Conservation (phyloP, 1,284 basidiomycete species). For the Malassezia sp. region DNA sequence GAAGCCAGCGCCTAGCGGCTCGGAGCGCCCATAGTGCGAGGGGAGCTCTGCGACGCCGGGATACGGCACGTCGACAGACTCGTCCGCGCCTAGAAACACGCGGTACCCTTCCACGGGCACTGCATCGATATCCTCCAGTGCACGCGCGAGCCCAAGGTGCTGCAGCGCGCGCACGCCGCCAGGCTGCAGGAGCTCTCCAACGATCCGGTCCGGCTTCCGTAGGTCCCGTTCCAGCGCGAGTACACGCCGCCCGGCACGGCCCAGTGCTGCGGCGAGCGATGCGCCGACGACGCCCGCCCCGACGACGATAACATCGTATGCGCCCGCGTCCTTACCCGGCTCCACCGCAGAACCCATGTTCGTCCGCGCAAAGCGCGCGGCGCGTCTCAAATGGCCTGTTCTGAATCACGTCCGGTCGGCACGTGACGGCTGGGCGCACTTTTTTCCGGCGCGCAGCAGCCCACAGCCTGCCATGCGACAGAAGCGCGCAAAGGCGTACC, state of each 20-base stretch:
- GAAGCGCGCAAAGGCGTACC: conserved; percentile 39
- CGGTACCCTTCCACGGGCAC: conserved; percentile 77
- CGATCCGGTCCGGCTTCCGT: conserved; percentile 84
- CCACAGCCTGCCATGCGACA: conserved; percentile 28
- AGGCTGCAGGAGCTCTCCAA: conserved; percentile 91
- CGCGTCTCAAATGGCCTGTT: no score
- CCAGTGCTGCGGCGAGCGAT: conserved; percentile 37
- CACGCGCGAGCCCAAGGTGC: conserved; percentile 61
- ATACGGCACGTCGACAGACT: conserved; percentile 75
- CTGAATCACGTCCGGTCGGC: no score
- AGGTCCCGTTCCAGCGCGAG: conserved; percentile 56
- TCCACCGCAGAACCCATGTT: no score
- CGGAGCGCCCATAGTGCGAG: conserved; percentile 13
- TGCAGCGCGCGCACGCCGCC: conserved; percentile 71
- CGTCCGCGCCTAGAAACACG: conserved; percentile 55
- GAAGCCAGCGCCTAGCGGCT: conserved; percentile 32
- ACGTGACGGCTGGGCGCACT: no score
- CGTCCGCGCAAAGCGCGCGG: no score
- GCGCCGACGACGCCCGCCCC: conserved; percentile 44
- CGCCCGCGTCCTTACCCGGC: no score
- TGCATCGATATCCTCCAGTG: conserved; percentile 74
- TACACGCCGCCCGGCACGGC: conserved; percentile 50
- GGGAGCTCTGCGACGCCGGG: conserved; percentile 50
- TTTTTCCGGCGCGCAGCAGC: not conserved
- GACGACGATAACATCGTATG: conserved; percentile 35